A percentile compares a stretch with the other conserved stretches of the same genome.
Evolutionary conservation across 2,329 filamentous ascomycete genomes (phyloP).

Genomic region (Claviceps sp.): DNA sequence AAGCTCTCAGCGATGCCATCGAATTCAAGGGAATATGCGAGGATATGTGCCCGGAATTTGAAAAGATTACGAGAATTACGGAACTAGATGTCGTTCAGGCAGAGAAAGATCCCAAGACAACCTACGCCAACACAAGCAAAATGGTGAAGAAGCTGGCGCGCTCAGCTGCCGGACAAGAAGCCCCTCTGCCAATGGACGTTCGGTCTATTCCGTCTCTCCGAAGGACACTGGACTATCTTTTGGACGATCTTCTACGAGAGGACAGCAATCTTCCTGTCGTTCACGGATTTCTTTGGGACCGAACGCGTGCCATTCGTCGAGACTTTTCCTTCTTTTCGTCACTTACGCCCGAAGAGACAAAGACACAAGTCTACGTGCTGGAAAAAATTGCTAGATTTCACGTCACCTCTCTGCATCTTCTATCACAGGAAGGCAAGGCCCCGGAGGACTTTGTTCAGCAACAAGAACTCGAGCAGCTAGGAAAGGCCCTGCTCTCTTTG

Average conservation of each 20-base stretch:
- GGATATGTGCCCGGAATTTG: conserved; percentile 57
- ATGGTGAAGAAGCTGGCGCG: conserved; percentile 58
- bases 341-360: conserved; percentile 42
- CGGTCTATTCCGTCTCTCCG: conserved; percentile 45
- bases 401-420: conserved; percentile 48
- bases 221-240: conserved; percentile 48
- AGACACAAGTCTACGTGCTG: conserved; percentile 47
- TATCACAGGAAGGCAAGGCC: conserved; percentile 42
- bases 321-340: conserved; percentile 56
- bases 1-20: conserved; percentile 49
- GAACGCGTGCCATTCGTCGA: conserved; percentile 52
- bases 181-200: conserved; percentile 54
- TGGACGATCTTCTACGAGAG: conserved; percentile 42
- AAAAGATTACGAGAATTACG: conserved; percentile 48
- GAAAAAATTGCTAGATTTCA: conserved; percentile 57
- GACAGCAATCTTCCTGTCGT: conserved; percentile 40
- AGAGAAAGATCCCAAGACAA: conserved; percentile 35
- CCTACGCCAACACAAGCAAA: conserved; percentile 32
- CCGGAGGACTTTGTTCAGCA: conserved; percentile 51
- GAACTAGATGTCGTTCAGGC: conserved; percentile 44
- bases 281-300: conserved; percentile 56
- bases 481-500: conserved; percentile 50
- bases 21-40: conserved; percentile 56
- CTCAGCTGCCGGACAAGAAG: conserved; percentile 55
- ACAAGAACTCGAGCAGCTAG: conserved; percentile 54